Evolutionary conservation across 495 filamentous ascomycete genomes (phyloP).

Genomic region (Aspergillus hancockii): DNA sequence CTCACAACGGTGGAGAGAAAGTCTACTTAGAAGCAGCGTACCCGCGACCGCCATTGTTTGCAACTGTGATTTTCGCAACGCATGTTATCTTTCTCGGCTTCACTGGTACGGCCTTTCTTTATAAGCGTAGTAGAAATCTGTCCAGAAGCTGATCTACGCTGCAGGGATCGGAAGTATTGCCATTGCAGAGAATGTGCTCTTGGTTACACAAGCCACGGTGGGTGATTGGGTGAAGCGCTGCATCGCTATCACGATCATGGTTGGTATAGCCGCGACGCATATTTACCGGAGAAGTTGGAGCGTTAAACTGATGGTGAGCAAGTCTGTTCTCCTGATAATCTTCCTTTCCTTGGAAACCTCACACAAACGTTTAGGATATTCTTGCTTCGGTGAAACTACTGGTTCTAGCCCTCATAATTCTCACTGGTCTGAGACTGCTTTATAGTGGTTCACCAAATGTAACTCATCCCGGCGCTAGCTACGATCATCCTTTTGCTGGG

Average conservation of each 20-base stretch:
- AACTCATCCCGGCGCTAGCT: conserved; percentile 34
- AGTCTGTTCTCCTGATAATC: background rate
- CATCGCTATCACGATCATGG: conserved; percentile 33
- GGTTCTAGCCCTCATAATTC: conserved; percentile 40
- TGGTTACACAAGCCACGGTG: conserved; percentile 28
- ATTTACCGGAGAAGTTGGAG: conserved; percentile 18
- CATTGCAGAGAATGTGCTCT: conserved; percentile 42
- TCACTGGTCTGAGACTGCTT: conserved; percentile 40
- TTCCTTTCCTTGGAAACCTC: background rate
- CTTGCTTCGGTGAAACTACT: conserved; percentile 40
- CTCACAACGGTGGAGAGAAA: conserved; percentile 66
- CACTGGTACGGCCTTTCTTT: conserved; percentile 37
- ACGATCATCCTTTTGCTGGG: conserved; percentile 32
- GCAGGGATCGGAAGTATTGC: conserved; percentile 31
- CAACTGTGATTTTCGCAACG: conserved; percentile 62
- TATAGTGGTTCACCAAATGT: conserved; percentile 29
- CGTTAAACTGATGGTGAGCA: conserved; percentile 29
- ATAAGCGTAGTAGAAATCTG: background rate
- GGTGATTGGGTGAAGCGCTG: conserved; percentile 35
- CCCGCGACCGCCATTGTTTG: conserved; percentile 61
- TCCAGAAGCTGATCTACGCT: background rate
- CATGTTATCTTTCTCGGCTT: conserved; percentile 67
- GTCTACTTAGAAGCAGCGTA: conserved; percentile 76
- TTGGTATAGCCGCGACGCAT: conserved; percentile 32
- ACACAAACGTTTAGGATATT: conserved; percentile 22